Evolutionary conservation across 225 moss, liverwort and hornwort species (phyloP).

Genomic region (Neckera pumila): DNA sequence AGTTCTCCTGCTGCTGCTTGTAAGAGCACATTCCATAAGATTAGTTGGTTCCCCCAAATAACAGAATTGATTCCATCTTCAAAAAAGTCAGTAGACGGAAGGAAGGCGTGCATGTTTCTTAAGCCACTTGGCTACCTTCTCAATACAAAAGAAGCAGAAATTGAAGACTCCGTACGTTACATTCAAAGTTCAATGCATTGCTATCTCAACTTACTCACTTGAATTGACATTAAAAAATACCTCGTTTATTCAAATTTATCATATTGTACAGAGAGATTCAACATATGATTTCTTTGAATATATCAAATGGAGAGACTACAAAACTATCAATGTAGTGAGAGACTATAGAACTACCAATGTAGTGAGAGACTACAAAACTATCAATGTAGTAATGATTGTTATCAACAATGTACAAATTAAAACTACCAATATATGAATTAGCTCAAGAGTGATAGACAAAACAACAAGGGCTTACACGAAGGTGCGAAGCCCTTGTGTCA

Average conservation of each 20-base stretch:
- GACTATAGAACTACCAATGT: not conserved
- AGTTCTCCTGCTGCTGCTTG: not conserved
- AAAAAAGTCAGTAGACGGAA: not conserved
- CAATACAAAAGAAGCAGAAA: not conserved
- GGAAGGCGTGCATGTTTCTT: not conserved
- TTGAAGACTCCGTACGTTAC: not conserved
- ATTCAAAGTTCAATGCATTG: not conserved
- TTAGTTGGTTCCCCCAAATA: not conserved
- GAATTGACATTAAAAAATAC: not conserved
- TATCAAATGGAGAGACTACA: not conserved
- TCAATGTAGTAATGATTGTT: too few species aligned
- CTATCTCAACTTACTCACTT: too few species aligned
- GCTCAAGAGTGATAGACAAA: slow-evolving; percentile 70
- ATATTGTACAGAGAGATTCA: not conserved
- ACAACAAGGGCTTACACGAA: slow-evolving; percentile 23
- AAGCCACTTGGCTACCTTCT: too few species aligned
- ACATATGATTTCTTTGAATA: not conserved
- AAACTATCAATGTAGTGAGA: not conserved
- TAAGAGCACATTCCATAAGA: not conserved
- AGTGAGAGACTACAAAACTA: not conserved
- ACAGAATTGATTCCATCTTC: not conserved
- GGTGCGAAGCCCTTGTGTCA: not conserved
- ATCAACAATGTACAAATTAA: not conserved
- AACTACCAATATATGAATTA: not conserved
- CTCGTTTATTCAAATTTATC: not conserved